phyloP scores from a whole-genome alignment of 805 yeast species.

The Candida peoriensis region DNA sequence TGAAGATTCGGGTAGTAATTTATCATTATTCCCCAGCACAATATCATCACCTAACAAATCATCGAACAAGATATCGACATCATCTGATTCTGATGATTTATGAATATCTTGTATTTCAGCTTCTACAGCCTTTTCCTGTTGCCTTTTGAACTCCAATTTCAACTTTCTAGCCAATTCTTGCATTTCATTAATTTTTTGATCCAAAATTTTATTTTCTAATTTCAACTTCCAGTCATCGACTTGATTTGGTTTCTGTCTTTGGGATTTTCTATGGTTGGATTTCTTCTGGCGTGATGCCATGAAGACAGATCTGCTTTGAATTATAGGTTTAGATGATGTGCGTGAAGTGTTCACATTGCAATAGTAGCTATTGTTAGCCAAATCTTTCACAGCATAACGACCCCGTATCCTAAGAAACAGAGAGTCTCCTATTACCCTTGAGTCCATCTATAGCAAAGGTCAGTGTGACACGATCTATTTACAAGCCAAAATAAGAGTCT shows the following conservation, averaged over 20 bases:
- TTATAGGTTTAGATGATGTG: too few species aligned
- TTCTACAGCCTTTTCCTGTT: constrained; percentile 12
- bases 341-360: too few species aligned
- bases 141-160: constrained; percentile 12
- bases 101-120: constrained; percentile 11
- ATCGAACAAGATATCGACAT: constrained; percentile 15
- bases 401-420: too few species aligned
- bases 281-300: not conserved
- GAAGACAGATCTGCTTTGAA: not conserved
- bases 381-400: too few species aligned
- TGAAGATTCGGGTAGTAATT: constrained; percentile 1
- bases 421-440: too few species aligned
- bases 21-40: not conserved
- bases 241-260: not conserved
- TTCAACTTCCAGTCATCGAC: constrained; percentile 1
- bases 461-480: too few species aligned
- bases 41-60: constrained; percentile 8
- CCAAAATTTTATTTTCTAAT: constrained; percentile 6
- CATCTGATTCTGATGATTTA: constrained; percentile 14
- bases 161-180: constrained; percentile 12
- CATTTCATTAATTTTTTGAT: constrained; percentile 16
- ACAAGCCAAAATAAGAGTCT: too few species aligned
- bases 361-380: too few species aligned
- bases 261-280: constrained; percentile 1
- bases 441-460: too few species aligned